phyloP scores from a whole-genome alignment of 1,139 yeast genomes.

The Sugiyamaella grinbergsii region DNA sequence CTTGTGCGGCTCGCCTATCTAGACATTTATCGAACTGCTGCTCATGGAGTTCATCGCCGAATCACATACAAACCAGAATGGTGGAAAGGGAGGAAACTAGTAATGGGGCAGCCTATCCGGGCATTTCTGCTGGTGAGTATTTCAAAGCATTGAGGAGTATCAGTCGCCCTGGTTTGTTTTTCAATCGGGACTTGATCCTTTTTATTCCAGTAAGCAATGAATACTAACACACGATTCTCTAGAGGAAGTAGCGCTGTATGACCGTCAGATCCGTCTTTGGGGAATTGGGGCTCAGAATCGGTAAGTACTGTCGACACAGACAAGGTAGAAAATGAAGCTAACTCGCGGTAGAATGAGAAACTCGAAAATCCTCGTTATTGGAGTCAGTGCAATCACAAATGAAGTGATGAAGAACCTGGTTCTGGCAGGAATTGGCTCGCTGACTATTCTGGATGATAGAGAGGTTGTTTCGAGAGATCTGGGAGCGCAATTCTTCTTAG shows the following conservation, averaged over 20 bases:
- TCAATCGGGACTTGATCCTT: too few relatives aligned
- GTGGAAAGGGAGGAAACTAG: neutral
- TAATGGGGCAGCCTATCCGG: neutral
- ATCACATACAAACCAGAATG: neutral
- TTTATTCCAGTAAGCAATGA: too few relatives aligned
- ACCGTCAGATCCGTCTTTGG: conserved; percentile 95
- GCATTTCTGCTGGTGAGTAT: conserved; percentile 12
- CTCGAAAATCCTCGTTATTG: conserved; percentile 67
- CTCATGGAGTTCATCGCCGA: too few relatives aligned
- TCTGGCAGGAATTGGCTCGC: conserved; percentile 81
- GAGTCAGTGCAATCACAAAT: conserved; percentile 71
- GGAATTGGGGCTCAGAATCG: conserved; percentile 87
- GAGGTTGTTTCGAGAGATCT: conserved; percentile 63
- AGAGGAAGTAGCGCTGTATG: conserved; percentile 90
- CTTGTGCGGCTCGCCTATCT: too few relatives aligned
- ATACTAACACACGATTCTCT: neutral
- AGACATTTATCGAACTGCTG: too few relatives aligned
- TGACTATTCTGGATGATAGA: conserved; percentile 68
- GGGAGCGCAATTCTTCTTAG: conserved; percentile 77
- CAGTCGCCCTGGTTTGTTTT: too few relatives aligned
- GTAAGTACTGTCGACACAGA: too few relatives aligned
- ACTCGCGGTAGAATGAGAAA: conserved; percentile 57
- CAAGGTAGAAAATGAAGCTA: too few relatives aligned
- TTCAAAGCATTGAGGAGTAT: too few relatives aligned
- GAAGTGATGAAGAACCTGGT: conserved; percentile 84